Conservation (phyloP, 495 filamentous ascomycete genomes). For the Sordaria brevicollis region DNA sequence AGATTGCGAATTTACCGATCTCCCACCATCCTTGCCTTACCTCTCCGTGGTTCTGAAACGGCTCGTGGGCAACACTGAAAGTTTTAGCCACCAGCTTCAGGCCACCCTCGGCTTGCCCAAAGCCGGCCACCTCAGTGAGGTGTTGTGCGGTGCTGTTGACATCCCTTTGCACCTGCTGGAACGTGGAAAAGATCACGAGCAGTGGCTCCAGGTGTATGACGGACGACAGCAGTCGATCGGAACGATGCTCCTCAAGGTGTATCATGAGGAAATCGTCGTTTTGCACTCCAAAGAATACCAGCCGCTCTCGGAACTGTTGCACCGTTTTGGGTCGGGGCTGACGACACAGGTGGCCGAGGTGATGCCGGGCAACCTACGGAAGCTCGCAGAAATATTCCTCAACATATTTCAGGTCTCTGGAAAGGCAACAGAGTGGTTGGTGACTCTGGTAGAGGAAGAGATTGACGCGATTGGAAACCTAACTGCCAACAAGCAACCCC, state of each 20-base stretch:
- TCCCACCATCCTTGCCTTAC: conserved; percentile 69
- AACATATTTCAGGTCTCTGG: conserved; percentile 97
- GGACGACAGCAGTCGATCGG: conserved; percentile 62
- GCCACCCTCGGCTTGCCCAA: conserved; percentile 32
- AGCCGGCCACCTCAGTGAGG: conserved; percentile 27
- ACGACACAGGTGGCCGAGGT: conserved; percentile 76
- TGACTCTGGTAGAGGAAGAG: conserved; percentile 87
- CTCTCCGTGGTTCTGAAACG: conserved; percentile 76
- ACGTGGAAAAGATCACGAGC: conserved; percentile 67
- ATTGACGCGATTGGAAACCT: conserved; percentile 89
- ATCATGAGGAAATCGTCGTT: conserved; percentile 79
- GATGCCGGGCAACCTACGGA: conserved; percentile 63
- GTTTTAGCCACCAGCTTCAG: conserved; percentile 33
- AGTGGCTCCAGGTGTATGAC: conserved; percentile 80
- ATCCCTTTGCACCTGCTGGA: conserved; percentile 78
- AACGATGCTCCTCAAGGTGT: conserved; percentile 76
- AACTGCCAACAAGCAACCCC: conserved; percentile 51
- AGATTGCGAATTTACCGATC: conserved; percentile 76
- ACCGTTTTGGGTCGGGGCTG: conserved; percentile 71
- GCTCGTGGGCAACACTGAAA: conserved; percentile 36
- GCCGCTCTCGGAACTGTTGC: conserved; percentile 72
- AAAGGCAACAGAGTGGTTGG: conserved; percentile 80
- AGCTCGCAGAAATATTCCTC: conserved; percentile 76
- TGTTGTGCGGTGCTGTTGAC: conserved; percentile 62
- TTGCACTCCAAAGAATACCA: conserved; percentile 80